A percentile compares a stretch with the other conserved stretches of the same genome.
Conservation (phyloP, 176 grass and related monocot genomes). For the Rhipidocladum racemiflorum region DNA sequence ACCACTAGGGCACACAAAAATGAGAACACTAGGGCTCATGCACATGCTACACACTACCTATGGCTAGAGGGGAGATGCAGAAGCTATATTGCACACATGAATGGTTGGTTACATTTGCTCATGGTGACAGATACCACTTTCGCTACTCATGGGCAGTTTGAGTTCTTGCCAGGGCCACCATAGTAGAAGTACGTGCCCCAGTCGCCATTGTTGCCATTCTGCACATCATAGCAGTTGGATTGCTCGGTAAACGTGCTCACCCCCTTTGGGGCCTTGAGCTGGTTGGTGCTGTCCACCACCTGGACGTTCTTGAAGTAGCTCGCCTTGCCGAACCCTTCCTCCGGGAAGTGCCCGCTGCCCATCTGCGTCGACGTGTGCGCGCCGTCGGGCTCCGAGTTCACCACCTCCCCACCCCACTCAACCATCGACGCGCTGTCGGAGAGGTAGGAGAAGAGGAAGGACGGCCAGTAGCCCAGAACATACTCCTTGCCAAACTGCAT, state of each 20-base stretch:
- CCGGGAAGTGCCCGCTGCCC: slow-evolving; percentile 69
- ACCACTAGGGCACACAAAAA: too few relatives aligned
- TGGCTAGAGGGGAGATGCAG: background rate
- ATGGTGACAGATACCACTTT: background rate
- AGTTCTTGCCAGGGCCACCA: slow-evolving; percentile 69
- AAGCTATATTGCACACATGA: slow-evolving; percentile 28
- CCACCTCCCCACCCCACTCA: slow-evolving; percentile 86
- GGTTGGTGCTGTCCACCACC: slow-evolving; percentile 59
- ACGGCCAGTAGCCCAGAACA: slow-evolving; percentile 71
- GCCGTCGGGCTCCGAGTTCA: slow-evolving; percentile 53
- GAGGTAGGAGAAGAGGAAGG: slow-evolving; percentile 71
- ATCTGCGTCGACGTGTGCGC: slow-evolving; percentile 66
- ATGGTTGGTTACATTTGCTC: slow-evolving; percentile 24
- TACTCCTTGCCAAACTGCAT: slow-evolving; percentile 76
- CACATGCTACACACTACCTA: slow-evolving; percentile 33
- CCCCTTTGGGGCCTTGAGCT: slow-evolving; percentile 48
- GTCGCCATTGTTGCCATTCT: slow-evolving; percentile 62
- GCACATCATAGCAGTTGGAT: slow-evolving; percentile 72
- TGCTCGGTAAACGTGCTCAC: slow-evolving; percentile 56
- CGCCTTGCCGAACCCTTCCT: slow-evolving; percentile 82
- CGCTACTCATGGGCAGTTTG: slow-evolving; percentile 54
- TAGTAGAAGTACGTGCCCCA: slow-evolving; percentile 95
- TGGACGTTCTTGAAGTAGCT: slow-evolving; percentile 87
- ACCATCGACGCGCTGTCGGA: slow-evolving; percentile 62
- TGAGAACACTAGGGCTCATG: background rate